Evolutionary conservation across 768 basidiomycete species (phyloP).

Genomic region (Mycena vitilis): DNA sequence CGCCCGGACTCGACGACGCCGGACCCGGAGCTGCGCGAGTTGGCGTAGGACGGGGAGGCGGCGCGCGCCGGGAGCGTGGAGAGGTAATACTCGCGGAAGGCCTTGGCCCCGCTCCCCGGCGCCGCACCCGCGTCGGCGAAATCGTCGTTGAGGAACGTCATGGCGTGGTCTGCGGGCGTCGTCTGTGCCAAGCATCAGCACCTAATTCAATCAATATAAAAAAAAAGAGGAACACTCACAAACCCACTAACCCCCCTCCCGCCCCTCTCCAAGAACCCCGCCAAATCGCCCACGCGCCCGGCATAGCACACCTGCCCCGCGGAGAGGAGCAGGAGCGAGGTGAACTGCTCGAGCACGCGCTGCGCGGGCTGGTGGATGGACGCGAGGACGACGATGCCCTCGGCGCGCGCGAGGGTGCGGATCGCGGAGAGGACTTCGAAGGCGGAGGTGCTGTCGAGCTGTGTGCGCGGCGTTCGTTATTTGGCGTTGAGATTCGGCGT

Average conservation of each 20-base stretch:
- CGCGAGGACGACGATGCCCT: constrained; percentile 68
- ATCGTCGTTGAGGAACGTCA: constrained; percentile 67
- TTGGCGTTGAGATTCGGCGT: not conserved
- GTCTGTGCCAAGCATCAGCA: constrained; percentile 40
- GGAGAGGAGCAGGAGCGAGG: constrained; percentile 67
- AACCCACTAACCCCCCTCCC: constrained; percentile 51
- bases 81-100: constrained; percentile 52
- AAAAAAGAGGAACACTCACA: constrained; percentile 38
- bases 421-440: constrained; percentile 58
- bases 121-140: constrained; percentile 41
- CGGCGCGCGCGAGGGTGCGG: constrained; percentile 54
- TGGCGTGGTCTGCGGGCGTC: constrained; percentile 70
- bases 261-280: constrained; percentile 54
- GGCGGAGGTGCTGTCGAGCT: constrained; percentile 63
- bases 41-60: not conserved
- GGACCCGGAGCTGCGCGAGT: not conserved
- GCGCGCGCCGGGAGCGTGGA: constrained; percentile 30
- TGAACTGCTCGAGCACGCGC: constrained; percentile 71
- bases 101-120: constrained; percentile 34
- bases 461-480: not conserved
- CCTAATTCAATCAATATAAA: too few relatives aligned
- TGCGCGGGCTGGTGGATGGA: constrained; percentile 78
- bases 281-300: constrained; percentile 56
- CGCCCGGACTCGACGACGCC: not conserved
- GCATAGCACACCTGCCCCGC: constrained; percentile 59